A percentile compares a stretch with the other conserved stretches of the same genome.
These are phyloP conservation scores for Phytophthora capsici DNA, from an alignment of 352 stramenopile species.

Conservation along the genomic window DNA sequence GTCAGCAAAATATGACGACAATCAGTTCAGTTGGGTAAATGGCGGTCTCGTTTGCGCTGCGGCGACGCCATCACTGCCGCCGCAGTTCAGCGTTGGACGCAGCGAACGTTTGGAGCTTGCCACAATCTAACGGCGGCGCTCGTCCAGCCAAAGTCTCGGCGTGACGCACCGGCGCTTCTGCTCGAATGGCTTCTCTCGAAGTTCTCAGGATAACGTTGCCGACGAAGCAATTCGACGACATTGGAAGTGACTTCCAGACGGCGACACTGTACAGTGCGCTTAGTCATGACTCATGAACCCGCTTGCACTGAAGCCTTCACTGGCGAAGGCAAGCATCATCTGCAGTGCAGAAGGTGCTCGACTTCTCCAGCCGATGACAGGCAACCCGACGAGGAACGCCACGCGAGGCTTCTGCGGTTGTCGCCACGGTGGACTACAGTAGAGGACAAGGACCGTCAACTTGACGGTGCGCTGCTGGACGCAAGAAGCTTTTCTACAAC, in stretches of 20 bases:
- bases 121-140: conserved; percentile 22
- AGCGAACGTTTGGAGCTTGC: conserved; percentile 12
- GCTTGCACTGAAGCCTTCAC: background rate
- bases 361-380: background rate
- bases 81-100: background rate
- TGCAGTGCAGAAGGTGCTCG: conserved; percentile 4
- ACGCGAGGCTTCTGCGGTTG: conserved; percentile 6
- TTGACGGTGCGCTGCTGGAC: too few relatives aligned
- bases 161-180: conserved; percentile 18
- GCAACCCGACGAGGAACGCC: conserved; percentile 28
- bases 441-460: background rate
- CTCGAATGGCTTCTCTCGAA: conserved; percentile 18
- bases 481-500: too few relatives aligned
- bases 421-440: background rate
- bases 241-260: too few relatives aligned
- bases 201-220: background rate
- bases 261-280: background rate
- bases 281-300: conserved; percentile 4
- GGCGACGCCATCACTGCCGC: background rate
- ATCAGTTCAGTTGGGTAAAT: background rate
- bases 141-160: conserved; percentile 19
- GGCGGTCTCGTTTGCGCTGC: conserved; percentile 21
- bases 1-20: conserved; percentile 15
- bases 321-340: conserved; percentile 14
- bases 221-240: conserved; percentile 11